A percentile compares a stretch with the other conserved stretches of the same genome.
Evolutionary conservation across 2,329 filamentous ascomycete genomes (phyloP).

Genomic region (Talaromyces sp.): DNA sequence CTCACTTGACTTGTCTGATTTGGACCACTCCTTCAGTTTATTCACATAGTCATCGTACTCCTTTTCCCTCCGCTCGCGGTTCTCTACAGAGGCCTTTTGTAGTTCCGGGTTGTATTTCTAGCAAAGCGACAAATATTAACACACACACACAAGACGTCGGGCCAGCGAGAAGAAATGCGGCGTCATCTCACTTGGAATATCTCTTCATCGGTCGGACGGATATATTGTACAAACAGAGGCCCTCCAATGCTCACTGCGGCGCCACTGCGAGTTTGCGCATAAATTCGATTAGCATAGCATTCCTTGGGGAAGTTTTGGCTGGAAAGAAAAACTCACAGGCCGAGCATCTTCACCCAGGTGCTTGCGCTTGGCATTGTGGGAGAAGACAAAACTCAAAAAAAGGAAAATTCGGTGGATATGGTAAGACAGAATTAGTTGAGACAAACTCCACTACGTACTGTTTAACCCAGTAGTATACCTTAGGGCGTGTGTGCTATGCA

Average conservation of each 20-base stretch:
- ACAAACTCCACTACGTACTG: neutral
- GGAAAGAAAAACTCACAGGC: slow-evolving; percentile 51
- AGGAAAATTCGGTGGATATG: neutral
- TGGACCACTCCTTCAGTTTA: slow-evolving; percentile 80
- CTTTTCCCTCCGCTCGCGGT: slow-evolving; percentile 66
- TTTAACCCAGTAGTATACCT: neutral
- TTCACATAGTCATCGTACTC: slow-evolving; percentile 86
- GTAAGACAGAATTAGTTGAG: neutral
- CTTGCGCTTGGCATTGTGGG: slow-evolving; percentile 39
- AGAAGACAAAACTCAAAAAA: neutral
- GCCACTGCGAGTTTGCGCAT: slow-evolving; percentile 50
- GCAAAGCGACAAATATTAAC: neutral
- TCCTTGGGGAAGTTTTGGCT: neutral
- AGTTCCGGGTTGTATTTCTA: slow-evolving; percentile 88
- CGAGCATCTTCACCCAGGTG: slow-evolving; percentile 63
- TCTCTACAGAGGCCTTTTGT: slow-evolving; percentile 80
- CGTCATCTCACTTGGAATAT: slow-evolving; percentile 58
- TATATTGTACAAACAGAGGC: slow-evolving; percentile 71
- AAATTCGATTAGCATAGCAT: neutral
- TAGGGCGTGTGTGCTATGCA: neutral
- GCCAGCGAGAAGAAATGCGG: neutral
- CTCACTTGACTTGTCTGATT: slow-evolving; percentile 84
- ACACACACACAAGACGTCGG: neutral
- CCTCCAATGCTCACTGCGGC: slow-evolving; percentile 71
- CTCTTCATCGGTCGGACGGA: slow-evolving; percentile 77